phyloP scores from a whole-genome alignment of 2,329 filamentous ascomycete species.

The Diaporthe sp. region DNA sequence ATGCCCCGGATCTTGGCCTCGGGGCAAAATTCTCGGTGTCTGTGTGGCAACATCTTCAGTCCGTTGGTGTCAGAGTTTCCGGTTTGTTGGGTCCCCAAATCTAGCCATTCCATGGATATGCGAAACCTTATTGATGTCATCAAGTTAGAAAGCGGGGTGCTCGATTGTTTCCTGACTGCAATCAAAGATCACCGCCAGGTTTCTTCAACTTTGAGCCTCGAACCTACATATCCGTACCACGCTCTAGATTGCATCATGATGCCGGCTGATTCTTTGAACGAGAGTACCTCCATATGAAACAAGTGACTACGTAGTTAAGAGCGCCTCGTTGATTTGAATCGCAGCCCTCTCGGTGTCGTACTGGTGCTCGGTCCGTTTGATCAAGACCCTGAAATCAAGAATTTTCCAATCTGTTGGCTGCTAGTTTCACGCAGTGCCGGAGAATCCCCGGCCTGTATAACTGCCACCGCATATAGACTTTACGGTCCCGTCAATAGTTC shows the following conservation, averaged over 20 bases:
- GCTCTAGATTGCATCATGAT: not conserved
- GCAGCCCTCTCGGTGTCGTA: slow-evolving; percentile 5
- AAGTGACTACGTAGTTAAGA: not conserved
- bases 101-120: slow-evolving; percentile 3
- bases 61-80: slow-evolving; percentile 2
- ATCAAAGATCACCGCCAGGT: not conserved
- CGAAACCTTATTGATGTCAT: slow-evolving; percentile 15
- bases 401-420: not conserved
- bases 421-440: slow-evolving; percentile 8
- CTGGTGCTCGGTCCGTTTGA: not conserved
- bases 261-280: not conserved
- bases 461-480: not conserved
- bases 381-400: slow-evolving; percentile 7
- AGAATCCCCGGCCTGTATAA: slow-evolving; percentile 1
- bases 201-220: not conserved
- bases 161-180: not conserved
- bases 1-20: slow-evolving; percentile 15
- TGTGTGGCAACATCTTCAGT: not conserved
- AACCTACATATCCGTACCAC: not conserved
- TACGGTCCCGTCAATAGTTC: slow-evolving; percentile 5
- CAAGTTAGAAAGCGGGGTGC: not conserved
- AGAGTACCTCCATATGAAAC: not conserved
- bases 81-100: not conserved
- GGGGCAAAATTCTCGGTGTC: not conserved
- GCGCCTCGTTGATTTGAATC: not conserved